A percentile compares a stretch with the other conserved stretches of the same genome.
These are phyloP conservation scores for Symbiodinium natans DNA, from an alignment of 73 alveolate genomes.

Conservation along the genomic window DNA sequence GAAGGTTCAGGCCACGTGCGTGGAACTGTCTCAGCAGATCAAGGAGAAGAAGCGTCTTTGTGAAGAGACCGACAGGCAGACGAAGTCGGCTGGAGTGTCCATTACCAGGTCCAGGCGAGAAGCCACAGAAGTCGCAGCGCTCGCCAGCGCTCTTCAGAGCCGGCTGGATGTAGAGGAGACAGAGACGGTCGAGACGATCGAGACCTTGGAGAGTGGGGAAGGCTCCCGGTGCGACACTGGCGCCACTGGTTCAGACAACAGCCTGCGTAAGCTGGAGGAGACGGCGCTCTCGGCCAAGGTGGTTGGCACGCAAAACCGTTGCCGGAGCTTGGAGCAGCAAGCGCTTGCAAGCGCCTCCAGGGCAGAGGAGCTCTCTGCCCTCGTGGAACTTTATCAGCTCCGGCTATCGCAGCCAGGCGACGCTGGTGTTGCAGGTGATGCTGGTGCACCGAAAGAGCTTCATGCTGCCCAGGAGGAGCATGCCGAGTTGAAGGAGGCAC, in stretches of 20 bases:
- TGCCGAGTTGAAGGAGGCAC: conserved; percentile 28
- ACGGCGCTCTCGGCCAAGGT: neutral
- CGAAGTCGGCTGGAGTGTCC: neutral
- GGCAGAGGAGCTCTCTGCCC: conserved; percentile 15
- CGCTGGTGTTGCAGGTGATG: neutral
- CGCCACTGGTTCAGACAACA: neutral
- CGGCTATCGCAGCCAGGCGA: neutral
- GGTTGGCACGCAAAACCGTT: neutral
- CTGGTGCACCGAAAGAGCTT: neutral
- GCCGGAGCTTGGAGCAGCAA: conserved; percentile 8
- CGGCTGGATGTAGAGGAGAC: conserved; percentile 3
- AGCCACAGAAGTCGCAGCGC: conserved; percentile 7
- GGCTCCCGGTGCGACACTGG: neutral
- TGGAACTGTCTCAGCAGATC: neutral
- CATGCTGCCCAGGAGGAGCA: neutral
- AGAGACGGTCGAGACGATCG: neutral
- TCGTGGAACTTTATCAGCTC: neutral
- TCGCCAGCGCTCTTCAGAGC: neutral
- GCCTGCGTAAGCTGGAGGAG: neutral
- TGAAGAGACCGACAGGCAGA: neutral
- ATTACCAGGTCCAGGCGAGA: neutral
- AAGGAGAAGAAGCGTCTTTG: neutral
- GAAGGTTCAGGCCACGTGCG: neutral
- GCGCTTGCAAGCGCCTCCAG: neutral
- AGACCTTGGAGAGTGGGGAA: neutral